Evolutionary conservation across 2,329 filamentous ascomycete genomes (phyloP), one percentile per base, ranked within the genome.

Genomic region (Trichoderma simmonsii): DNA sequence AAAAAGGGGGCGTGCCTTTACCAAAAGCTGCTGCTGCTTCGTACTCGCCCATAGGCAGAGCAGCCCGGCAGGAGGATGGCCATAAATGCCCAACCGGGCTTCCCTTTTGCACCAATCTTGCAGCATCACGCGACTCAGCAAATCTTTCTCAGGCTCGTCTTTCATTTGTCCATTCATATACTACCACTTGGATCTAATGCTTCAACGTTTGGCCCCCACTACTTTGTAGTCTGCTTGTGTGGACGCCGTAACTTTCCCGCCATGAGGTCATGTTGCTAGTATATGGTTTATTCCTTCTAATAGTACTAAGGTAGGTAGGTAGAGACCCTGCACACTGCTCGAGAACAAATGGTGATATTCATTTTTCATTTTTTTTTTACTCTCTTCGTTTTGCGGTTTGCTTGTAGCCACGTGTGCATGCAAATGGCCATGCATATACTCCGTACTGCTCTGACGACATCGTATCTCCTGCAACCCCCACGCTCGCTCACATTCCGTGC

Each of bases 121-220:
- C 66, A 70, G 66, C 66, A 70, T 62, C 66, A 70, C 66, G 66
- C 66, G 66, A 70, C 66, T 62, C 57, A 28, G 34, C 66, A 62
- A 28, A 61, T 51, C 66, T 61, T 69, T 48, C 39, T 11, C 59
- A 54, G 56, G 36, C 24, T 18, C 57, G 4, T 39, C 30, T 54
- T 69, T 62, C 39, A 69, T 69, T 62, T 70, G 66, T 54, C 57
- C 66, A 30, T 61, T 18, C 12, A 28, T 36, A 11, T 24, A 30
- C 18, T 24, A 30, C 18, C 57, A 21, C 57, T 30, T 30, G 28
- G 28, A 28, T 70, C 60, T 28, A 28, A 26, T 51, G 57, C 57
- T 54, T 14, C 18, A 11, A 54, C 36, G 9, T 70, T 30, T 54
- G 8, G 15, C 15, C 28, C 56, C 39, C 57, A 43, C 66, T 54